phyloP scores from a whole-genome alignment of 2,329 filamentous ascomycete genomes.

The Talaromyces rugulosus region DNA sequence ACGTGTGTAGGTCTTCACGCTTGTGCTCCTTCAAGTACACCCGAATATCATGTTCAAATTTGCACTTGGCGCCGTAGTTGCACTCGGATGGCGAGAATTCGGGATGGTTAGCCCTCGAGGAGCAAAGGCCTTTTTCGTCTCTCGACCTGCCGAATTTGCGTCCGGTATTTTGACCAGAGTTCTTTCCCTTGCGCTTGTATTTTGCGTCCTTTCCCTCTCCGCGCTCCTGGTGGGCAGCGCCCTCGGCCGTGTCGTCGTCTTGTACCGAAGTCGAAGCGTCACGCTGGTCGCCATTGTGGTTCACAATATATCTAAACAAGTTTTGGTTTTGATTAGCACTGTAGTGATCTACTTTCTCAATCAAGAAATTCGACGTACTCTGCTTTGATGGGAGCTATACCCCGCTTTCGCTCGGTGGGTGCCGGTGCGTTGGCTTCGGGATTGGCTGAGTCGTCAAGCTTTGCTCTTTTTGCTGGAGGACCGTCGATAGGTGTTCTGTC shows the following conservation, averaged over 20 bases:
- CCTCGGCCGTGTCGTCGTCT: slow-evolving; percentile 59
- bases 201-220: slow-evolving; percentile 32
- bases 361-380: slow-evolving; percentile 50
- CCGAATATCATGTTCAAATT: slow-evolving; percentile 76
- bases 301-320: slow-evolving; percentile 23
- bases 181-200: slow-evolving; percentile 51
- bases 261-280: slow-evolving; percentile 25
- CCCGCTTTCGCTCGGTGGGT: slow-evolving; percentile 42
- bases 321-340: not conserved
- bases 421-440: slow-evolving; percentile 17
- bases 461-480: slow-evolving; percentile 58
- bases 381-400: slow-evolving; percentile 67
- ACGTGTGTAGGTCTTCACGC: slow-evolving; percentile 70
- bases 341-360: not conserved
- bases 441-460: slow-evolving; percentile 40
- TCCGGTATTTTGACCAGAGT: slow-evolving; percentile 75
- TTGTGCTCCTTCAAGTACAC: slow-evolving; percentile 81
- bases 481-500: slow-evolving; percentile 30
- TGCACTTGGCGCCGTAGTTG: slow-evolving; percentile 74
- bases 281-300: slow-evolving; percentile 20
- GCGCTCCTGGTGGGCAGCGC: slow-evolving; percentile 44
- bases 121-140: slow-evolving; percentile 74
- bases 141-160: slow-evolving; percentile 75
- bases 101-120: slow-evolving; percentile 63
- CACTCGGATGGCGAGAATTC: slow-evolving; percentile 80